These are phyloP conservation scores for Bipolaris oryzae DNA, from an alignment of 2,329 filamentous ascomycete genomes.

Conservation along the genomic window DNA sequence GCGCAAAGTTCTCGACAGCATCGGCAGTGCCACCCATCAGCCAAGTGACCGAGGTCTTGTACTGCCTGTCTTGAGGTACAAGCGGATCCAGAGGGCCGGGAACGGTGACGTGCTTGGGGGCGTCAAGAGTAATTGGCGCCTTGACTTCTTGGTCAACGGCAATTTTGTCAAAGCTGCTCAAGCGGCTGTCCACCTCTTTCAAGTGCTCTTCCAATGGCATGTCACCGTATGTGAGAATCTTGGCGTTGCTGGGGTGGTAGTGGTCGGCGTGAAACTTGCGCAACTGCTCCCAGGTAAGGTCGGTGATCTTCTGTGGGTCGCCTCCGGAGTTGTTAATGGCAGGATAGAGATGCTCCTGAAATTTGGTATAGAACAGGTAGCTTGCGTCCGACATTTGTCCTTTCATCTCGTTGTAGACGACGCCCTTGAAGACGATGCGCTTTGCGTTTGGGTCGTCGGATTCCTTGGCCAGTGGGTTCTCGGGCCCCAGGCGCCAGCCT, in stretches of 20 bases:
- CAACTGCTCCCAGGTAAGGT: slow-evolving; percentile 89
- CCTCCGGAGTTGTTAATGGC: slow-evolving; percentile 96
- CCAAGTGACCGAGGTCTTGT: slow-evolving; percentile 95
- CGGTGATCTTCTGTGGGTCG: slow-evolving; percentile 94
- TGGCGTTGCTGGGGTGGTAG: slow-evolving; percentile 97
- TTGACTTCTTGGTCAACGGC: slow-evolving; percentile 75
- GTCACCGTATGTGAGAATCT: slow-evolving; percentile 93
- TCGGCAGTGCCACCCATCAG: slow-evolving; percentile 82
- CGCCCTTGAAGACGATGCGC: slow-evolving; percentile 90
- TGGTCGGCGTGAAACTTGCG: slow-evolving; percentile 87
- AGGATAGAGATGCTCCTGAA: slow-evolving; percentile 93
- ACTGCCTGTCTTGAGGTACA: slow-evolving; percentile 83
- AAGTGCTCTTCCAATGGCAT: slow-evolving; percentile 85
- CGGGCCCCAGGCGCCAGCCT: slow-evolving; percentile 93
- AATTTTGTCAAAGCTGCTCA: slow-evolving; percentile 75
- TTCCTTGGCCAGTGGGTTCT: slow-evolving; percentile 69
- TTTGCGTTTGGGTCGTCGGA: slow-evolving; percentile 60
- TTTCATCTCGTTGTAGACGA: slow-evolving; percentile 99
- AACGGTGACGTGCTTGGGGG: slow-evolving; percentile 72
- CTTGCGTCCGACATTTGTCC: slow-evolving; percentile 97
- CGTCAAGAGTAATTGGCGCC: slow-evolving; percentile 72
- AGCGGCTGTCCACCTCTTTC: slow-evolving; percentile 74
- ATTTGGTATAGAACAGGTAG: slow-evolving; percentile 94
- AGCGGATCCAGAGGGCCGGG: slow-evolving; percentile 85
- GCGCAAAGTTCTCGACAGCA: slow-evolving; percentile 84